Evolutionary conservation across 2,329 filamentous ascomycete genomes (phyloP).

Genomic region (Exserohilum turcica): DNA sequence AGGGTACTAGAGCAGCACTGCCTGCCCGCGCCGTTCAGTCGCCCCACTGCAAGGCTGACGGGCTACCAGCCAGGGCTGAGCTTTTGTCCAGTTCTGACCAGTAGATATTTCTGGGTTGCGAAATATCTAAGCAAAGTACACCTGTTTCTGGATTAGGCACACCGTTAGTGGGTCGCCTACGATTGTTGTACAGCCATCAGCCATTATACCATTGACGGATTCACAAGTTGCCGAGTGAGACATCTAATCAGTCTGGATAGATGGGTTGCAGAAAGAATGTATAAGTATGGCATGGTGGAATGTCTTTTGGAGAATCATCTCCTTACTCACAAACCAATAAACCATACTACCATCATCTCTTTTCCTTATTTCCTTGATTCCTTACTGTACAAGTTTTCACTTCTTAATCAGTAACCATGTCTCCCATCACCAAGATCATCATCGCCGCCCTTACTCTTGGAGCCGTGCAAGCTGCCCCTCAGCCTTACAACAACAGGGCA

Average conservation of each 20-base stretch:
- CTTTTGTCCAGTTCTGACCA: conserved; percentile 8
- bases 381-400: conserved; percentile 24
- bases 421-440: conserved; percentile 42
- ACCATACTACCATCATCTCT: conserved; percentile 28
- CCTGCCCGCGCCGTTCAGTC: conserved; percentile 18
- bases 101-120: conserved; percentile 18
- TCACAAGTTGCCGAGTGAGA: conserved; percentile 10
- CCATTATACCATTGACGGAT: conserved; percentile 6
- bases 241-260: conserved; percentile 1
- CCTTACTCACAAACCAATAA: conserved; percentile 34
- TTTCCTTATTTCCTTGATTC: conserved; percentile 21
- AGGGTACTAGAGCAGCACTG: conserved; percentile 6
- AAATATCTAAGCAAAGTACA: conserved; percentile 18
- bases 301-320: conserved; percentile 24
- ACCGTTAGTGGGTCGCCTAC: conserved; percentile 11
- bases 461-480: conserved; percentile 41
- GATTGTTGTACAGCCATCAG: conserved; percentile 17
- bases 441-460: conserved; percentile 40
- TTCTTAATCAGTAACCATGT: conserved; percentile 42
- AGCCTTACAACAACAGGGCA: conserved; percentile 15
- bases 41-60: conserved; percentile 18
- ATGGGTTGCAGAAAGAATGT: conserved; percentile 9
- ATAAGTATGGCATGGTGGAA: conserved; percentile 33
- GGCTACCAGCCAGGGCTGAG: conserved; percentile 9
- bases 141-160: conserved; percentile 20